Conservation (phyloP, 805 yeast species). For the Zygotorulaspora sp. region DNA sequence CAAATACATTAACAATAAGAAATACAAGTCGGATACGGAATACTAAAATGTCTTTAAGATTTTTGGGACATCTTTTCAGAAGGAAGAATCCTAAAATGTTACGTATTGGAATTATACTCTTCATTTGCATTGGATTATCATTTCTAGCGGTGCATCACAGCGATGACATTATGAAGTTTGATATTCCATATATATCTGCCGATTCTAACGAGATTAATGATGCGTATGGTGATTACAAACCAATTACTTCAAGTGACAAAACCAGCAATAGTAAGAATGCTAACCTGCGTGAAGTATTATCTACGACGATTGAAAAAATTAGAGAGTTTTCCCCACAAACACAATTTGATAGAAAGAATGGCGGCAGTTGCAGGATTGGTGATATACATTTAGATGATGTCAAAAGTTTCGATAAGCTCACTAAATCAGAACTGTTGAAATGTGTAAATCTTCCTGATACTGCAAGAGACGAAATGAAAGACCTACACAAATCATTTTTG, state of each 20-base stretch:
- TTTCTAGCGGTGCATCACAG: constrained; percentile 7
- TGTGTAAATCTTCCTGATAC: constrained; percentile 16
- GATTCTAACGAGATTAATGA: too few species aligned
- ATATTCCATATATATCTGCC: constrained; percentile 2
- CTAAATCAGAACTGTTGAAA: constrained; percentile 14
- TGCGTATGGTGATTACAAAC: too few species aligned
- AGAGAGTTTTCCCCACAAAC: constrained; percentile 15
- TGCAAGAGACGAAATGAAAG: constrained; percentile 10
- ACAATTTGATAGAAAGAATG: constrained; percentile 11
- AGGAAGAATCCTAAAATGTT: constrained; percentile 8
- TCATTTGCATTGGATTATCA: constrained; percentile 3
- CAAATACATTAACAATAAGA: too few species aligned
- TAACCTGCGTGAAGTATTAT: constrained; percentile 5
- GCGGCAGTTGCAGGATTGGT: constrained; percentile 12
- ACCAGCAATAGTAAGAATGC: too few species aligned
- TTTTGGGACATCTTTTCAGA: constrained; percentile 5
- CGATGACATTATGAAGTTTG: constrained; percentile 7
- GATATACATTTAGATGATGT: constrained; percentile 12
- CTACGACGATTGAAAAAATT: constrained; percentile 11
- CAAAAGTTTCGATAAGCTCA: constrained; percentile 10
- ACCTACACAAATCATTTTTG: constrained; percentile 14
- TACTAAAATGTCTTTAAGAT: constrained; percentile 5
- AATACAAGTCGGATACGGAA: too few species aligned
- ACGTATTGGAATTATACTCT: constrained; percentile 1
- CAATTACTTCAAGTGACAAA: too few species aligned